Percentiles rank a stretch among this genome's conserved stretches.
Conservation (phyloP, 192 early-diverging fungal genomes). For the Spinellus fusiger region DNA sequence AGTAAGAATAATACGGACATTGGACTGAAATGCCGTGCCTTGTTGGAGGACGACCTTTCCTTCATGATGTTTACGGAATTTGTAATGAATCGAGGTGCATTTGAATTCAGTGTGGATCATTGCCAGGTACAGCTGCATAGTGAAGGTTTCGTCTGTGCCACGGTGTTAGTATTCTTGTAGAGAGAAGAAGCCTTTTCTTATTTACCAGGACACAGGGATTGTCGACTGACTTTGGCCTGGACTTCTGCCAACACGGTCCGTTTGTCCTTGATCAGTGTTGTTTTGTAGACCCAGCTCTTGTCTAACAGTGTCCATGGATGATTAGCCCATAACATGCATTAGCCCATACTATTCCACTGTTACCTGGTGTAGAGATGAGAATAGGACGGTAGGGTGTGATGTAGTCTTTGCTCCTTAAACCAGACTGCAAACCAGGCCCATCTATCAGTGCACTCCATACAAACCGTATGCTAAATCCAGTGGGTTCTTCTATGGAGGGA, state of each 20-base stretch:
- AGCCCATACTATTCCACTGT: not conserved
- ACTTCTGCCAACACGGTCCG: slow-evolving; percentile 21
- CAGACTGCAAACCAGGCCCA: slow-evolving; percentile 28
- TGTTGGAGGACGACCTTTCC: slow-evolving; percentile 36
- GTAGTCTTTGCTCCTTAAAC: slow-evolving; percentile 29
- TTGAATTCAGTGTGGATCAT: slow-evolving; percentile 15
- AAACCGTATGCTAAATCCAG: slow-evolving; percentile 24
- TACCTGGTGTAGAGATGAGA: slow-evolving; percentile 26
- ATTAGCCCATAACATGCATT: not conserved
- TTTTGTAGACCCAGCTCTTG: slow-evolving; percentile 27
- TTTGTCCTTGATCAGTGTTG: slow-evolving; percentile 23
- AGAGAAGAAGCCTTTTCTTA: not conserved
- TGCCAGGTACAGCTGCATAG: slow-evolving; percentile 24
- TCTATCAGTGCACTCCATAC: slow-evolving; percentile 27
- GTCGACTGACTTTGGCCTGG: slow-evolving; percentile 28
- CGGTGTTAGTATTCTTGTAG: not conserved
- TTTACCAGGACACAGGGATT: slow-evolving; percentile 36
- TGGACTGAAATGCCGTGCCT: slow-evolving; percentile 31
- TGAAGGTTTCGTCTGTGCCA: slow-evolving; percentile 23
- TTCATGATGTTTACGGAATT: slow-evolving; percentile 42
- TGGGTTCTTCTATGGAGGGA: slow-evolving; percentile 33
- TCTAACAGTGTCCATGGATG: not conserved
- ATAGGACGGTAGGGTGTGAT: slow-evolving; percentile 35
- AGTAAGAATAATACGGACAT: slow-evolving; percentile 26
- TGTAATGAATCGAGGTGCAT: slow-evolving; percentile 20